phyloP scores from a whole-genome alignment of 164 flowering plant genomes.

The Annona squamosa region DNA sequence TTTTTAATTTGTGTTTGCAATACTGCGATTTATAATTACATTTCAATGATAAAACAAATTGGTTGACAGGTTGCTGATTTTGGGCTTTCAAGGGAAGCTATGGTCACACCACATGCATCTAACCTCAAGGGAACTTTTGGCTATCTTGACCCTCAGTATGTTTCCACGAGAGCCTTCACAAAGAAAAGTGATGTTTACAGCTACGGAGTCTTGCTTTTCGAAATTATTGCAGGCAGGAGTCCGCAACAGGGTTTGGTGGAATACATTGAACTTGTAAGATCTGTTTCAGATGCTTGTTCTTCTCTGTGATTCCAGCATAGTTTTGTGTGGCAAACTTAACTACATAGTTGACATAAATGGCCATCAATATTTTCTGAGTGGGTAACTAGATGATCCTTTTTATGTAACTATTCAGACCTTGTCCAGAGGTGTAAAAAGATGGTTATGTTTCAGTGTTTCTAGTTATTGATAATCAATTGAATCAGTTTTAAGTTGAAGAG shows the following conservation, averaged over 20 bases:
- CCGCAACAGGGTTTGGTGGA: constrained; percentile 95
- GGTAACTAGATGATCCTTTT: too few relatives aligned
- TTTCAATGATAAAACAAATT: not conserved
- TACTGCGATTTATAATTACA: too few relatives aligned
- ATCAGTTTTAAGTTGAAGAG: too few relatives aligned
- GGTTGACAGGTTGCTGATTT: constrained; percentile 86
- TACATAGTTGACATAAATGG: too few relatives aligned
- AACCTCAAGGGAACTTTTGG: constrained; percentile 88
- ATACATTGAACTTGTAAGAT: constrained; percentile 75
- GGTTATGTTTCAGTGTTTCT: too few relatives aligned
- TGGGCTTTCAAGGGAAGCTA: constrained; percentile 94
- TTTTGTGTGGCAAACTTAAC: too few relatives aligned
- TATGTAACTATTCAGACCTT: too few relatives aligned
- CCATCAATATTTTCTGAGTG: too few relatives aligned
- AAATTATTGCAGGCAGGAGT: constrained; percentile 80
- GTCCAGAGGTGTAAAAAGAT: too few relatives aligned
- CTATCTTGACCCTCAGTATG: constrained; percentile 93
- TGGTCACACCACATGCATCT: constrained; percentile 54
- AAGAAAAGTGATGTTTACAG: constrained; percentile 95
- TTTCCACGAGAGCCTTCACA: constrained; percentile 73
- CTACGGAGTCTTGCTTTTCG: constrained; percentile 88
- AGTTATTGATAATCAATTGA: too few relatives aligned
- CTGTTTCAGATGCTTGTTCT: not conserved
- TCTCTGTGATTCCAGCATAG: too few relatives aligned
- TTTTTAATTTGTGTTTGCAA: too few relatives aligned